Percentiles rank a stretch among this genome's conserved stretches.
Conservation (phyloP, 768 basidiomycete genomes). For the Cystobasidium onofrii region DNA sequence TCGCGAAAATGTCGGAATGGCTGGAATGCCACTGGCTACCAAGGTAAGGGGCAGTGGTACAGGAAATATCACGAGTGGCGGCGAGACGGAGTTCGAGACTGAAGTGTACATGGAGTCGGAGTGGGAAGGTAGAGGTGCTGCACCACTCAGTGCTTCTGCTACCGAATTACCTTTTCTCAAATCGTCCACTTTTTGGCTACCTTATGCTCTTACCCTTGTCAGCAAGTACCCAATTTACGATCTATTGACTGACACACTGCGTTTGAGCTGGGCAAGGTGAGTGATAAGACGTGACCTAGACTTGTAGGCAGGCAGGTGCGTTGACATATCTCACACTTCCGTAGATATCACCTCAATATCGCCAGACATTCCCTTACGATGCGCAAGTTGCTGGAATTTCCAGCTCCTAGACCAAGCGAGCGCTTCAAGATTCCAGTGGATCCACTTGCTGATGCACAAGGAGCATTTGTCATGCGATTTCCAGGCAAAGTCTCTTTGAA, state of each 20-base stretch:
- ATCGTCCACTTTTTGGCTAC: constrained; percentile 64
- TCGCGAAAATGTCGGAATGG: not conserved
- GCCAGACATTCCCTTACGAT: constrained; percentile 32
- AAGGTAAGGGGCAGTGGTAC: constrained; percentile 54
- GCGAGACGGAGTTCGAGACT: constrained; percentile 50
- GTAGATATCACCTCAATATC: constrained; percentile 34
- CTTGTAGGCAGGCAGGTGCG: too few species aligned
- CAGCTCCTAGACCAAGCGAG: constrained; percentile 43
- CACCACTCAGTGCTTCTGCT: constrained; percentile 5
- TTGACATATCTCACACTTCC: too few species aligned
- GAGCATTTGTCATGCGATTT: constrained; percentile 37
- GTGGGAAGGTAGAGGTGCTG: constrained; percentile 39
- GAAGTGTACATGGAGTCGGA: constrained; percentile 45
- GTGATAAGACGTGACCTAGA: not conserved
- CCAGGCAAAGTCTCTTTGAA: constrained; percentile 38
- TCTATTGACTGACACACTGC: constrained; percentile 87
- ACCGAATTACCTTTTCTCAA: not conserved
- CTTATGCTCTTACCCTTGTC: constrained; percentile 65
- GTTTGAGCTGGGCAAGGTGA: constrained; percentile 74
- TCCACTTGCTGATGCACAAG: constrained; percentile 30
- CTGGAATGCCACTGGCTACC: not conserved
- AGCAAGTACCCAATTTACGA: constrained; percentile 90
- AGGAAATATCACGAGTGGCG: constrained; percentile 56
- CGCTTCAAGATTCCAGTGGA: constrained; percentile 38
- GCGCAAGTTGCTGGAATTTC: constrained; percentile 43